These are phyloP conservation scores for Centrapalus pauciflorus DNA, from an alignment of 129 eudicot genomes.

Conservation along the genomic window DNA sequence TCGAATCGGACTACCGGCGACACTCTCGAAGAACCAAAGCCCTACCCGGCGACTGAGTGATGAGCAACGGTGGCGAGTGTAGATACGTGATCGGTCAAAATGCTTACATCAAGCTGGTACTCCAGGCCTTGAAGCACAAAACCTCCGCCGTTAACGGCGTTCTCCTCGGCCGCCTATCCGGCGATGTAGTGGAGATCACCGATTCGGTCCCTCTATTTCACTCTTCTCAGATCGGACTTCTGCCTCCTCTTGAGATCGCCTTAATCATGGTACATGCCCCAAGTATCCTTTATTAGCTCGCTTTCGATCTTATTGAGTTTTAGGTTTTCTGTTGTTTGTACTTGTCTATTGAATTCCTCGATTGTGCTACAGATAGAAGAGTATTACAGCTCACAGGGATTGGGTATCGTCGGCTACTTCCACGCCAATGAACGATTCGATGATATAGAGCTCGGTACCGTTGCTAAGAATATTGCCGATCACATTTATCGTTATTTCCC, in stretches of 20 bases:
- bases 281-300: neutral
- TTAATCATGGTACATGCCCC: constrained; percentile 51
- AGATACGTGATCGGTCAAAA: constrained; percentile 76
- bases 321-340: neutral
- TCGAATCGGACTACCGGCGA: constrained; percentile 12
- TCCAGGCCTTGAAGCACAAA: constrained; percentile 75
- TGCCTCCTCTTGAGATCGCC: constrained; percentile 89
- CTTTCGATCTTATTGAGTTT: neutral
- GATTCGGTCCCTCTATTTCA: constrained; percentile 93
- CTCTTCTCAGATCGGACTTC: constrained; percentile 77
- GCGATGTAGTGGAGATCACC: constrained; percentile 51
- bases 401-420: constrained; percentile 92
- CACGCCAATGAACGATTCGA: constrained; percentile 96
- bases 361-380: constrained; percentile 66
- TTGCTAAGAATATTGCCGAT: constrained; percentile 87
- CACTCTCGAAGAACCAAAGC: neutral
- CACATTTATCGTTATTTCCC: constrained; percentile 75
- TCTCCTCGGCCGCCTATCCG: constrained; percentile 70
- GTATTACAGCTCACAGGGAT: constrained; percentile 67
- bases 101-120: constrained; percentile 83
- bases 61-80: constrained; percentile 32
- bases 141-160: constrained; percentile 85
- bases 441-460: constrained; percentile 66
- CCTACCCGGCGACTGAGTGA: constrained; percentile 6
- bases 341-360: neutral